These are phyloP conservation scores for Starmerella stigmatis DNA, from an alignment of 805 yeast genomes.

Conservation along the genomic window DNA sequence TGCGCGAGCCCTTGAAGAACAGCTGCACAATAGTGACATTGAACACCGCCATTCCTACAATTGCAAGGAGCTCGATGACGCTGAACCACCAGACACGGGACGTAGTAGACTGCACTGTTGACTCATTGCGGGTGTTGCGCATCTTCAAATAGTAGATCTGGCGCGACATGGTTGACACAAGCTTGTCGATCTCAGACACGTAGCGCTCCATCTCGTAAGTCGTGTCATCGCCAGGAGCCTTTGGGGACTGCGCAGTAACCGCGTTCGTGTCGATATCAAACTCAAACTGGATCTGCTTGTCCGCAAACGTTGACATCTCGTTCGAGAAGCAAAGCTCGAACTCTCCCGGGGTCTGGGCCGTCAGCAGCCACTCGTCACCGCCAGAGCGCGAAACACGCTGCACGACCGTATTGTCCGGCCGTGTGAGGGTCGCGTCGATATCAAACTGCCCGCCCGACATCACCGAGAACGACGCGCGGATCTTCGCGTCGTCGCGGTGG, in stretches of 20 bases:
- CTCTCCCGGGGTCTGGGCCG: constrained; percentile 60
- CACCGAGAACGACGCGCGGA: constrained; percentile 75
- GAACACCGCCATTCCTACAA: constrained; percentile 64
- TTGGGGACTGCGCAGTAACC: constrained; percentile 55
- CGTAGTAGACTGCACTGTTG: constrained; percentile 72
- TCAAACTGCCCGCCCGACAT: constrained; percentile 73
- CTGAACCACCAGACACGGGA: constrained; percentile 69
- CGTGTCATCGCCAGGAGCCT: constrained; percentile 24
- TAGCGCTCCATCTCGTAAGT: constrained; percentile 29
- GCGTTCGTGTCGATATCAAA: constrained; percentile 37
- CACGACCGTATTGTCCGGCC: constrained; percentile 47
- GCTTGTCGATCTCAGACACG: constrained; percentile 26
- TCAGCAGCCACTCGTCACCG: constrained; percentile 71
- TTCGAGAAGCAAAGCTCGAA: constrained; percentile 80
- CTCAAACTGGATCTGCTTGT: constrained; percentile 77
- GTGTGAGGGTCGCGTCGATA: constrained; percentile 51
- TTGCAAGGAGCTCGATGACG: constrained; percentile 55
- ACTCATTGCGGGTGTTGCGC: constrained; percentile 84
- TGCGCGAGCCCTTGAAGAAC: constrained; percentile 48
- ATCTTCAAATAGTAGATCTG: constrained; percentile 69
- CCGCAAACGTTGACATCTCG: constrained; percentile 70
- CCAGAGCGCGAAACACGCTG: constrained; percentile 50
- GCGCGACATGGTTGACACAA: constrained; percentile 28
- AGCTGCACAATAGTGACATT: constrained; percentile 77
- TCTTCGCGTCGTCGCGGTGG: constrained; percentile 44